Percentiles rank a stretch among this genome's conserved stretches.
Evolutionary conservation across 2,329 filamentous ascomycete genomes (phyloP).

Genomic region (Chalara sp.): DNA sequence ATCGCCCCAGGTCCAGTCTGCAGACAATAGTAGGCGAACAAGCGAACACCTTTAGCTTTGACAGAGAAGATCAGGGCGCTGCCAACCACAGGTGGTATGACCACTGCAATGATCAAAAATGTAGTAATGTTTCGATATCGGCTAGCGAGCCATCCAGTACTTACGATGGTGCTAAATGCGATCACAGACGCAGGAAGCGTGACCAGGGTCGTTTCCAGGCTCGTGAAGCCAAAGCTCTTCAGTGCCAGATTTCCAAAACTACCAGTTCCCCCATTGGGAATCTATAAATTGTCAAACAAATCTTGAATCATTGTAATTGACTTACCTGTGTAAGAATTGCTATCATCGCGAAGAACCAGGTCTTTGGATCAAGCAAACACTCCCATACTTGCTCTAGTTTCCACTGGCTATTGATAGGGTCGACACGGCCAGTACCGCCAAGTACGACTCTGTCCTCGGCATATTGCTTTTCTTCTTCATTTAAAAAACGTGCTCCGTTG

Average conservation of each 20-base stretch:
- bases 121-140: conserved; percentile 15
- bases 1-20: conserved; percentile 18
- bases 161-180: conserved; percentile 13
- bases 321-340: conserved; percentile 39
- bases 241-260: conserved; percentile 28
- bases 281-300: not conserved
- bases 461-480: conserved; percentile 37
- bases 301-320: no score
- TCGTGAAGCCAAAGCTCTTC: conserved; percentile 17
- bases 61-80: conserved; percentile 21
- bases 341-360: conserved; percentile 47
- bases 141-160: conserved; percentile 29
- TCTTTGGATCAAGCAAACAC: conserved; percentile 48
- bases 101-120: conserved; percentile 15
- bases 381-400: conserved; percentile 40
- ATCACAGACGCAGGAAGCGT: conserved; percentile 17
- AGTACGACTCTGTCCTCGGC: conserved; percentile 40
- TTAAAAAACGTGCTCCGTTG: conserved; percentile 50
- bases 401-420: conserved; percentile 41
- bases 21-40: conserved; percentile 25
- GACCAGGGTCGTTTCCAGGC: conserved; percentile 1
- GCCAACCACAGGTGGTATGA: conserved; percentile 19
- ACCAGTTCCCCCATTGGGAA: conserved; percentile 32
- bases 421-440: conserved; percentile 44
- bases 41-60: conserved; percentile 10